Conservation (phyloP, 2,329 filamentous ascomycete species). For the Trichophyton rubrum region DNA sequence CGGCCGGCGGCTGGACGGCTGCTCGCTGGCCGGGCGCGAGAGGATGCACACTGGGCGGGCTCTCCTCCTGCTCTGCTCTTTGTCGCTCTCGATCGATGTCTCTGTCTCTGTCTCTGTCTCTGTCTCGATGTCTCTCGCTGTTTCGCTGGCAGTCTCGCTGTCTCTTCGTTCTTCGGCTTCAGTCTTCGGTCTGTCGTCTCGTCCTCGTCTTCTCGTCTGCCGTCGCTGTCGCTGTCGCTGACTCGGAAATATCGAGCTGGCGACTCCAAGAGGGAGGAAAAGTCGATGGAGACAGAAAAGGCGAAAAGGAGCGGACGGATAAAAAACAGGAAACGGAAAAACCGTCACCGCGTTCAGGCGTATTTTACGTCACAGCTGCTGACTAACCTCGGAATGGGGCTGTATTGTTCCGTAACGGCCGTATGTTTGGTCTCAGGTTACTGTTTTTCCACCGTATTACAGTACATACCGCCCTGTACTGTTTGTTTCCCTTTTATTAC, state of each 20-base stretch:
- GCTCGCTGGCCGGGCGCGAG: neutral
- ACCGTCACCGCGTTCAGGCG: neutral
- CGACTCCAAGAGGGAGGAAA: no score
- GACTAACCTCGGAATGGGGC: neutral
- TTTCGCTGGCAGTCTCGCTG: no score
- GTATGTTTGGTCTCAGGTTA: neutral
- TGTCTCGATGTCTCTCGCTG: no score
- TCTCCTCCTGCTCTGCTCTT: neutral
- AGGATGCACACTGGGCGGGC: slow-evolving; percentile 1
- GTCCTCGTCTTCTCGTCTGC: no score
- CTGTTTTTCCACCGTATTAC: neutral
- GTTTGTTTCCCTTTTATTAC: neutral
- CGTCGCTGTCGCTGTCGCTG: no score
- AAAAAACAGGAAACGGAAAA: slow-evolving; percentile 13
- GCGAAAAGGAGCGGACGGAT: neutral
- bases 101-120: no score
- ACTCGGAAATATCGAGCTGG: no score
- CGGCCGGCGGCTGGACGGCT: slow-evolving; percentile 13
- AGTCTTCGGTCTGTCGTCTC: neutral
- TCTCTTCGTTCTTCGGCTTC: neutral
- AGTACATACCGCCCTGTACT: neutral
- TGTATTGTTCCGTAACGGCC: slow-evolving; percentile 1
- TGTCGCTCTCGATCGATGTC: no score
- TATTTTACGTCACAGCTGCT: slow-evolving; percentile 4
- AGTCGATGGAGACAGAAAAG: neutral